A percentile compares a stretch with the other conserved stretches of the same genome.
Conservation (phyloP, 805 yeast genomes). For the Yarrowia deformans region DNA sequence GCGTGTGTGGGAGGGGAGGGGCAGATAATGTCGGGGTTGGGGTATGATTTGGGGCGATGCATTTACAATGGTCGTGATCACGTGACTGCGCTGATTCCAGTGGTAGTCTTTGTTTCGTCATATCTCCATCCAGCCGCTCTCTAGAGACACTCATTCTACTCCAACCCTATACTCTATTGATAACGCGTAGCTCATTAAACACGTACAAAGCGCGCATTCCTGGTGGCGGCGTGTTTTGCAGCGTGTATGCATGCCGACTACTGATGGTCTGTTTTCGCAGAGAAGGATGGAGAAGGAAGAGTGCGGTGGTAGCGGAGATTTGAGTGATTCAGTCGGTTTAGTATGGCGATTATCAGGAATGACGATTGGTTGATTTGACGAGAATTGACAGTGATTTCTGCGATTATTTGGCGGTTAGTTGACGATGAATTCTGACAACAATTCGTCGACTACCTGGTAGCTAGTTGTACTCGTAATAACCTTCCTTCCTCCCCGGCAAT, state of each 20-base stretch:
- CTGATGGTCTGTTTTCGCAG: slow-evolving; percentile 3
- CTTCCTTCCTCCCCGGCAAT: not conserved
- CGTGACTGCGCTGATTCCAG: not conserved
- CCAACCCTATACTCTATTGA: not conserved
- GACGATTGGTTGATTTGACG: no score
- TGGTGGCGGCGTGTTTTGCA: slow-evolving; percentile 39
- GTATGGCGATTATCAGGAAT: no score
- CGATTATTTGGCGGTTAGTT: no score
- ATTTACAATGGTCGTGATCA: not conserved
- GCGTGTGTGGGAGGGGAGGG: not conserved
- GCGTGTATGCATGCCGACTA: slow-evolving; percentile 7
- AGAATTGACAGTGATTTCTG: no score
- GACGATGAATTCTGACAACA: no score
- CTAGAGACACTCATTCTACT: not conserved
- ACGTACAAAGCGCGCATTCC: slow-evolving; percentile 33
- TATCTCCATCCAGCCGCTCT: no score
- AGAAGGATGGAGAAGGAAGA: not conserved
- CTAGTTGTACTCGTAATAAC: no score
- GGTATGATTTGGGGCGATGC: not conserved
- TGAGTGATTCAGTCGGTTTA: no score
- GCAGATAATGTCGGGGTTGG: not conserved
- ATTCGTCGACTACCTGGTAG: no score
- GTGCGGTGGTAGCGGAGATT: not conserved
- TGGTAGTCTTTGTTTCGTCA: not conserved
- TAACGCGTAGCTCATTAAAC: slow-evolving; percentile 22